Evolutionary conservation across 495 filamentous ascomycete genomes (phyloP).

Genomic region (Xylaria acuta): DNA sequence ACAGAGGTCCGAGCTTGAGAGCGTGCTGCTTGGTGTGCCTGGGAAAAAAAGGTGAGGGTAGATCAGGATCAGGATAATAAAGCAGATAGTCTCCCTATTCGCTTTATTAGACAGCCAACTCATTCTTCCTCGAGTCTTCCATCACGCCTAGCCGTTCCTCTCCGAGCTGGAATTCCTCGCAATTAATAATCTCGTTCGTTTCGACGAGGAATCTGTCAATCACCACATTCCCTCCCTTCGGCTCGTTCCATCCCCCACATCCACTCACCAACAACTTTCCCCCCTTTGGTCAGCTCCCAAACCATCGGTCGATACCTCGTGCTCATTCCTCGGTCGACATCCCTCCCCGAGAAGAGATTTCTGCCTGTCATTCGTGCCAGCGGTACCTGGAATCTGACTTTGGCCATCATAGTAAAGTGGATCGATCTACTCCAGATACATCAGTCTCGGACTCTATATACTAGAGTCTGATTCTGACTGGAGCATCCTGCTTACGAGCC

Average conservation of each 20-base stretch:
- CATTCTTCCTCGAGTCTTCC: slow-evolving; percentile 38
- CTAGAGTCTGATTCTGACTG: slow-evolving; percentile 42
- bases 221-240: slow-evolving; percentile 38
- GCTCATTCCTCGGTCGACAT: slow-evolving; percentile 53
- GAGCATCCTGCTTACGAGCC: slow-evolving; percentile 40
- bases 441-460: slow-evolving; percentile 40
- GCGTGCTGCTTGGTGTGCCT: slow-evolving; percentile 34
- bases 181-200: slow-evolving; percentile 28
- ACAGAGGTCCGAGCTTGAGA: slow-evolving; percentile 36
- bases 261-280: slow-evolving; percentile 15
- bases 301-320: slow-evolving; percentile 53
- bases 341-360: slow-evolving; percentile 49
- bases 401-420: slow-evolving; percentile 36
- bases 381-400: slow-evolving; percentile 43
- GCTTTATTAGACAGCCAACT: slow-evolving; percentile 31
- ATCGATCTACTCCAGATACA: slow-evolving; percentile 37
- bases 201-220: slow-evolving; percentile 39
- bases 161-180: slow-evolving; percentile 41
- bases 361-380: slow-evolving; percentile 41
- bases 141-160: slow-evolving; percentile 32
- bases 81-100: slow-evolving; percentile 29
- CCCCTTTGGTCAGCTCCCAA: slow-evolving; percentile 34
- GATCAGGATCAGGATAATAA: slow-evolving; percentile 30
- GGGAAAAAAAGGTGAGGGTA: slow-evolving; percentile 34
- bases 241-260: slow-evolving; percentile 25